Evolutionary conservation across 106 monocot species (phyloP).

Genomic region (Gastrodia elata): DNA sequence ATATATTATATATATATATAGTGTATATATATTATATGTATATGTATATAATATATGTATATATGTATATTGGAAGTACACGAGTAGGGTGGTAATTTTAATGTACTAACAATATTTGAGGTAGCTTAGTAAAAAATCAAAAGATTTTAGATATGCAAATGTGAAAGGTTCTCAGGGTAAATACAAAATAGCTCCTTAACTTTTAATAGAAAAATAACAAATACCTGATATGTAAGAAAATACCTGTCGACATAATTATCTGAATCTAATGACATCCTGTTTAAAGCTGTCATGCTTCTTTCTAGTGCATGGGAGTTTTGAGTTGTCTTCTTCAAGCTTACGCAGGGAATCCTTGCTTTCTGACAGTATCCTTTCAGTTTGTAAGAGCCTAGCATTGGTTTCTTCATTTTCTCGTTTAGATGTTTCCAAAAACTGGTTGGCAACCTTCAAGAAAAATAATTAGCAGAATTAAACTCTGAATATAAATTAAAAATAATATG

Average conservation of each 20-base stretch:
- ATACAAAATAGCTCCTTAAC: background rate
- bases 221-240: background rate
- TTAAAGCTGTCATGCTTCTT: constrained; percentile 83
- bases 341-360: constrained; percentile 60
- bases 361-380: constrained; percentile 52
- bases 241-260: constrained; percentile 96
- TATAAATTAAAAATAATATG: background rate
- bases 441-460: constrained; percentile 28
- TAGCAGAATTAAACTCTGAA: background rate
- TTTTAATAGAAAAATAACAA: background rate
- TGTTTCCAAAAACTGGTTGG: constrained; percentile 52
- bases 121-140: too few species aligned
- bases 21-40: too few species aligned
- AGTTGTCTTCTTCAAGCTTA: constrained; percentile 90
- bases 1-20: too few species aligned
- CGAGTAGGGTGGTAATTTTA: too few species aligned
- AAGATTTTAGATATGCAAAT: too few species aligned
- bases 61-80: too few species aligned
- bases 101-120: too few species aligned
- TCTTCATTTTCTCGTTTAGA: constrained; percentile 68
- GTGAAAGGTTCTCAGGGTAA: background rate
- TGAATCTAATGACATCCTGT: constrained; percentile 96
- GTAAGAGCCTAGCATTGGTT: constrained; percentile 33
- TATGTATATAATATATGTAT: too few species aligned
- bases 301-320: constrained; percentile 71